phyloP scores from a whole-genome alignment of 768 basidiomycete species.

The Kwoniella newhampshirensis region DNA sequence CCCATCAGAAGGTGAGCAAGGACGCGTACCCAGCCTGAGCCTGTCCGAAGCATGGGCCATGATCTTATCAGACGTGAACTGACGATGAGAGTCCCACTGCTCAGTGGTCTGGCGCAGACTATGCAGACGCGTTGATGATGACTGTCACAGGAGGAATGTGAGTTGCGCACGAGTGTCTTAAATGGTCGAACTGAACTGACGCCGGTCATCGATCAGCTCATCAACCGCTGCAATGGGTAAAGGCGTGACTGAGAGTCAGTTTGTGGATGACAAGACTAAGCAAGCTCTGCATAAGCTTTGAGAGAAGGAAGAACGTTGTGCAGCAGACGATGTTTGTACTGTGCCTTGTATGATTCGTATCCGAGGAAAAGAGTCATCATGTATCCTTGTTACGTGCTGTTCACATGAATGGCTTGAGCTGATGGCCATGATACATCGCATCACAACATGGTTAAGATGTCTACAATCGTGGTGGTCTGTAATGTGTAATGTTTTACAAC shows the following conservation, averaged over 20 bases:
- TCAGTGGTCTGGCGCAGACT: constrained; percentile 98
- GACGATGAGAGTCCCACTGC: constrained; percentile 15
- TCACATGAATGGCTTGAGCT: no score
- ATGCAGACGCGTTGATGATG: constrained; percentile 85
- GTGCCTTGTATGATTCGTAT: no score
- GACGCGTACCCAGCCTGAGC: background rate
- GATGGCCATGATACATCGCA: no score
- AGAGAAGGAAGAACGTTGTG: background rate
- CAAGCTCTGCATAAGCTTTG: constrained; percentile 33
- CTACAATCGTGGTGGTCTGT: no score
- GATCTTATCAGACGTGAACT: background rate
- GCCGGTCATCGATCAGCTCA: constrained; percentile 54
- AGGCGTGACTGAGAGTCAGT: constrained; percentile 90
- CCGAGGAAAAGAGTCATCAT: no score
- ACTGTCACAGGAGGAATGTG: constrained; percentile 91
- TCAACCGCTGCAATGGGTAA: constrained; percentile 99
- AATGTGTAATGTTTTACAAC: no score
- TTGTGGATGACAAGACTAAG: constrained; percentile 52
- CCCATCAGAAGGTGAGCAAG: constrained; percentile 81
- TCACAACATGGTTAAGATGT: no score
- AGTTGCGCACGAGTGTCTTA: constrained; percentile 12
- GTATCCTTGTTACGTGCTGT: no score
- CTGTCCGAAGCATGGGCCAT: background rate
- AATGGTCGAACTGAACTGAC: background rate
- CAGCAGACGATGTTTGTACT: background rate